Percentiles rank a stretch among this genome's conserved stretches.
Evolutionary conservation across 2,329 filamentous ascomycete genomes (phyloP).

Genomic region (Fusarium tuaranense): DNA sequence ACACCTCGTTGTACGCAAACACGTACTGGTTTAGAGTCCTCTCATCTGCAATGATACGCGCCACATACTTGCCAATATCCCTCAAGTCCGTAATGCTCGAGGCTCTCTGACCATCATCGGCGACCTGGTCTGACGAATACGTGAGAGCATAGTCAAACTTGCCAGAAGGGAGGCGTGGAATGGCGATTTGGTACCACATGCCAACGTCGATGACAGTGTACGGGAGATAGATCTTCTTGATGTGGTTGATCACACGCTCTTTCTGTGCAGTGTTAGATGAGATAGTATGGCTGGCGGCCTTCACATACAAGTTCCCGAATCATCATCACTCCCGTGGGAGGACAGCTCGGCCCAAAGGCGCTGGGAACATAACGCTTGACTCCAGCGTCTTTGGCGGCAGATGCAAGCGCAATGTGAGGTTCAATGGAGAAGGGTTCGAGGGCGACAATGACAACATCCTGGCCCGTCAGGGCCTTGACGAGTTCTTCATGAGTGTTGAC

Average conservation of each 20-base stretch:
- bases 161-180: constrained; percentile 45
- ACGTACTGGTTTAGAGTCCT: constrained; percentile 66
- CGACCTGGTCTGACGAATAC: constrained; percentile 51
- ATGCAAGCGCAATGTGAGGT: constrained; percentile 18
- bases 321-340: constrained; percentile 24
- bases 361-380: constrained; percentile 34
- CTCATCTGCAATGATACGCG: constrained; percentile 62
- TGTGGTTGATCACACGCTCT: constrained; percentile 61
- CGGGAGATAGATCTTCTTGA: constrained; percentile 60
- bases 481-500: constrained; percentile 19
- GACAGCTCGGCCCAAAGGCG: constrained; percentile 15
- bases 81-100: constrained; percentile 60
- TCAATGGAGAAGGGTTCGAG: neutral
- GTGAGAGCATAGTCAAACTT: constrained; percentile 47
- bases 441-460: constrained; percentile 27
- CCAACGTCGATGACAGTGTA: constrained; percentile 70
- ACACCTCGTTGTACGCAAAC: constrained; percentile 60
- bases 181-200: constrained; percentile 66
- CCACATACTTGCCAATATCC: constrained; percentile 66
- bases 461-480: constrained; percentile 14
- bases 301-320: constrained; percentile 20
- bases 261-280: constrained; percentile 48
- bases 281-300: rapidly evolving
- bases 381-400: constrained; percentile 28
- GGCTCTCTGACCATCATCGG: constrained; percentile 58